phyloP scores from a whole-genome alignment of 2,329 filamentous ascomycete genomes.

The Chaetomiaceae sp. region DNA sequence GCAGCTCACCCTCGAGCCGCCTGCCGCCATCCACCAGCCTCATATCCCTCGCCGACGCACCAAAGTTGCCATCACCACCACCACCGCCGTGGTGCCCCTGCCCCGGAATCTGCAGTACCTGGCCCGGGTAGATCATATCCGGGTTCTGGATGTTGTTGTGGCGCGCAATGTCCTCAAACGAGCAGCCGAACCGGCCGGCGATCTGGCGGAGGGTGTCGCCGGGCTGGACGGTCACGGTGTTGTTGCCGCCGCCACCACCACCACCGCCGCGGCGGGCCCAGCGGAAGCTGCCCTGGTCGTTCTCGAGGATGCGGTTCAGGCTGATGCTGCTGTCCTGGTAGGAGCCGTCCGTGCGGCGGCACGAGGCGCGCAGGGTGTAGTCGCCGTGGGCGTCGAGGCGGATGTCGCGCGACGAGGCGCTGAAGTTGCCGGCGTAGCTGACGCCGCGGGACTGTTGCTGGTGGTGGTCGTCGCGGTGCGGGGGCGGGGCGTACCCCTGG shows the following conservation, averaged over 20 bases:
- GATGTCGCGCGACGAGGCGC: slow-evolving; percentile 33
- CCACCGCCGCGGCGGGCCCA: slow-evolving; percentile 25
- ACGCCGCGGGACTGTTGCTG: slow-evolving; percentile 7
- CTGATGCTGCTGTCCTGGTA: slow-evolving; percentile 33
- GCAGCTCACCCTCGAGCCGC: slow-evolving; percentile 32
- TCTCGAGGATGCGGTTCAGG: slow-evolving; percentile 34
- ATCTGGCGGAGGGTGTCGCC: slow-evolving; percentile 40
- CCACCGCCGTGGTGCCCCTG: slow-evolving; percentile 10
- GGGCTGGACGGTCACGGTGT: slow-evolving; percentile 35
- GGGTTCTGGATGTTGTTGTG: slow-evolving; percentile 38
- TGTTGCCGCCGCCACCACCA: slow-evolving; percentile 22
- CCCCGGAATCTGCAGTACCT: slow-evolving; percentile 35
- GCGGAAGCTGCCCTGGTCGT: slow-evolving; percentile 36
- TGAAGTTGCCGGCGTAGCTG: slow-evolving; percentile 33
- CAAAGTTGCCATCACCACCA: slow-evolving; percentile 29
- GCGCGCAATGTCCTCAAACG: slow-evolving; percentile 37
- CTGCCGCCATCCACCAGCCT: slow-evolving; percentile 35
- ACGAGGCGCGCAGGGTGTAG: slow-evolving; percentile 33
- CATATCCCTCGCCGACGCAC: slow-evolving; percentile 33
- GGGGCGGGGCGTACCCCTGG: slow-evolving; percentile 7
- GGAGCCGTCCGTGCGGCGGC: slow-evolving; percentile 31
- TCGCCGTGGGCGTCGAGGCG: slow-evolving; percentile 31
- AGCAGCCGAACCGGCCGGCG: slow-evolving; percentile 30
- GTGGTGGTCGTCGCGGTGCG: too few relatives aligned
- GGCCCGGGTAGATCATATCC: slow-evolving; percentile 40